Conservation (phyloP, 768 basidiomycete species). For the Tulasnella sp. region DNA sequence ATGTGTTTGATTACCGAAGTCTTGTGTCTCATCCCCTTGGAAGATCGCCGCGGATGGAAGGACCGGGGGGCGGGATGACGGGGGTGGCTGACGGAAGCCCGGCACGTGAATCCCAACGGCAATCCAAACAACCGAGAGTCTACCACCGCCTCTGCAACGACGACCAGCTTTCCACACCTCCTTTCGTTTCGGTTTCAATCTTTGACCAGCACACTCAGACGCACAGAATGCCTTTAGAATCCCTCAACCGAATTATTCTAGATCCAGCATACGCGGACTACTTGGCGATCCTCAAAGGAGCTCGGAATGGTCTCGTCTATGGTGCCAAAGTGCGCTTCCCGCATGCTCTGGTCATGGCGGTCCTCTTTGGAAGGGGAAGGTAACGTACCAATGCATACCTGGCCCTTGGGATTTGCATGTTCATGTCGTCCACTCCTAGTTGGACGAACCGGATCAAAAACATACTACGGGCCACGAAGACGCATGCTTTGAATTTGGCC, state of each 20-base stretch:
- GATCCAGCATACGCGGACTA: slow-evolving; percentile 76
- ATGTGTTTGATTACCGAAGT: not conserved
- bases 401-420: not conserved
- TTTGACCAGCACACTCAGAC: not conserved
- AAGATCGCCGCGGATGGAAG: too few relatives aligned
- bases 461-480: slow-evolving; percentile 79
- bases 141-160: not conserved
- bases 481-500: slow-evolving; percentile 85
- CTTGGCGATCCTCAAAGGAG: slow-evolving; percentile 89
- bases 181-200: not conserved
- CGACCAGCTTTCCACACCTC: not conserved
- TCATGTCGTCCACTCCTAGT: slow-evolving; percentile 36
- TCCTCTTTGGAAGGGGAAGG: slow-evolving; percentile 88
- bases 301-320: slow-evolving; percentile 57
- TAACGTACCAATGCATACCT: slow-evolving; percentile 30
- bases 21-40: too few relatives aligned
- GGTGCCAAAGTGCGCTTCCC: slow-evolving; percentile 82
- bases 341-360: slow-evolving; percentile 93
- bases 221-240: not conserved
- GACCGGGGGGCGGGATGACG: too few relatives aligned
- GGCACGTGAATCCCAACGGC: slow-evolving; percentile 5
- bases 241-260: slow-evolving; percentile 9
- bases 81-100: not conserved
- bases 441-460: slow-evolving; percentile 57
- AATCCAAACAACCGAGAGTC: slow-evolving; percentile 8